Conservation (phyloP, 768 basidiomycete genomes). For the Podaxis carcinomalis region DNA sequence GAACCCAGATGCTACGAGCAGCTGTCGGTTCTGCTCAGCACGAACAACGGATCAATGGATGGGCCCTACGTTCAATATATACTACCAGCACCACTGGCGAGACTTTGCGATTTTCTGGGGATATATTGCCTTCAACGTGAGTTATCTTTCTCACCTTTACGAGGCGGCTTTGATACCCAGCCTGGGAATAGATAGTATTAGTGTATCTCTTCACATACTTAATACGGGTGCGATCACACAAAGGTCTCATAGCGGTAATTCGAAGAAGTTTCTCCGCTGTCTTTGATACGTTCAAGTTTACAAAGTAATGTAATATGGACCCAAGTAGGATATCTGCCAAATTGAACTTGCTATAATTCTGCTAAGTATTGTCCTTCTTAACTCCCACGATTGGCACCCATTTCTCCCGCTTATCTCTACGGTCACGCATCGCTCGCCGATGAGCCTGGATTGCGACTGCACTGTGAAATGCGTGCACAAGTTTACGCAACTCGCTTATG, state of each 20-base stretch:
- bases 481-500: neutral
- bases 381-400: neutral
- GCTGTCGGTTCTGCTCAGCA: constrained; percentile 55
- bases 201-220: constrained; percentile 53
- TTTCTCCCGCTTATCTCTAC: neutral
- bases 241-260: constrained; percentile 2
- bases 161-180: neutral
- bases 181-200: constrained; percentile 31
- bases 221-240: constrained; percentile 41
- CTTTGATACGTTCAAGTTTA: constrained; percentile 9
- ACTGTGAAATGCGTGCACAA: neutral
- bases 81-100: constrained; percentile 48
- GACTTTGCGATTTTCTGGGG: constrained; percentile 48
- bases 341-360: too few species aligned
- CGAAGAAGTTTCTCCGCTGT: constrained; percentile 11
- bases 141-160: constrained; percentile 7
- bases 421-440: neutral
- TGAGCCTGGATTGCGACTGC: neutral
- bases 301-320: neutral
- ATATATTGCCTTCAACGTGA: constrained; percentile 44
- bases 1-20: constrained; percentile 43
- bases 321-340: too few species aligned
- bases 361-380: neutral
- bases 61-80: constrained; percentile 52
- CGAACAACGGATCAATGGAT: constrained; percentile 55